Base-by-base conservation (phyloP, 257 asterid genomes). In the Plantago elongata region DNA sequence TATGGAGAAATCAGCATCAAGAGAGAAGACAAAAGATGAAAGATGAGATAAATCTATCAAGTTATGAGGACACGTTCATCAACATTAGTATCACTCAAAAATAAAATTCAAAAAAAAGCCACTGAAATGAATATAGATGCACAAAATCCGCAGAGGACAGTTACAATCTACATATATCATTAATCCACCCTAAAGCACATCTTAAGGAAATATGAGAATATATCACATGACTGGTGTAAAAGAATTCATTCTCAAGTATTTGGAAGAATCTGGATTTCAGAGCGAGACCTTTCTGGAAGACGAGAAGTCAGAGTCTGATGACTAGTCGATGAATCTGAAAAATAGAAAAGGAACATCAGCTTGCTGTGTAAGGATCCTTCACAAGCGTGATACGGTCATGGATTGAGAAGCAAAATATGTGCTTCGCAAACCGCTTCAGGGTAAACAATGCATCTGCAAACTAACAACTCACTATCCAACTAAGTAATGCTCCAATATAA, bases 251-350 rank as follows among this genome's bases (percentile, higher is more conserved):
- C 40, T 34, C 40, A 34, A 34, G 40, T 22, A 22, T 34, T 34
- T 34, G 40, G 8, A 34, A 4, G 40, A 34, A 34, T 5, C 40
- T 34, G 40, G 5, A 34, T 34, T 5, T 34, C 40, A 71, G 57
- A 49, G 55, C 69, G 67, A 61, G 51, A 91, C 97, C 98, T 92
- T 79, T 92, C 98, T 44, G 95, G 98, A 54, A 92, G 96, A 61
- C 98, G 85, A 62, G 98, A 84, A 73, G 84, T 75, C 83, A 94
- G 69, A 74, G 68, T 81, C 74, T 81, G 97, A 71, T 66, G 81
- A 70, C 76, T 73, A 62, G 79, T 57, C 16, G 95, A 78, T 11
- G 84, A 81, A 75, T 84, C 98, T 88, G 88, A 66, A 43, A 57
- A 79, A 72, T 51, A 71, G 78, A 67, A 29, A 66, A 30, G 51